Evolutionary conservation across 176 grass and related monocot genomes (phyloP).

Genomic region (Alloteropsis semialata): DNA sequence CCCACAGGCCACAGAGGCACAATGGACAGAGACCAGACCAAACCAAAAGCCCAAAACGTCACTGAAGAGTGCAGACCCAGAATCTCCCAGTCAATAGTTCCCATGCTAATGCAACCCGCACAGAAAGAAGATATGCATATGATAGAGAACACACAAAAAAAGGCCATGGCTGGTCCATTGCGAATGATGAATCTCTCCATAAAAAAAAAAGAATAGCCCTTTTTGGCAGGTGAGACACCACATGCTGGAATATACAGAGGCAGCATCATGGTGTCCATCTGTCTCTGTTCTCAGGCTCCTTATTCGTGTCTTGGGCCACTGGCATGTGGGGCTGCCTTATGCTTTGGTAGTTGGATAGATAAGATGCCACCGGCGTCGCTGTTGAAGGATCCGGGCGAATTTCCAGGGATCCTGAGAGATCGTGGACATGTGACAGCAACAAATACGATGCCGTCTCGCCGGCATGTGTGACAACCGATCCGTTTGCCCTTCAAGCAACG

Average conservation of each 20-base stretch:
- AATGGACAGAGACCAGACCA: neutral
- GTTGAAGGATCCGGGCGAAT: constrained; percentile 19
- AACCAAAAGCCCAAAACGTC: neutral
- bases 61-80: neutral
- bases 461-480: neutral
- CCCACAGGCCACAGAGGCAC: neutral
- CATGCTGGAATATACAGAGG: constrained; percentile 27
- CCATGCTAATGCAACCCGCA: no score
- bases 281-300: constrained; percentile 2
- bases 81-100: constrained; percentile 1
- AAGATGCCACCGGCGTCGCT: constrained; percentile 15
- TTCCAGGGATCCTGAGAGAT: constrained; percentile 19
- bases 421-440: constrained; percentile 28
- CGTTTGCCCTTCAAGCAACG: constrained; percentile 5
- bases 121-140: no score
- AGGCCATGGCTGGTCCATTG: neutral
- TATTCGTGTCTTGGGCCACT: neutral
- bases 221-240: neutral
- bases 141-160: neutral
- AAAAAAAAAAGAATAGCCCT: neutral
- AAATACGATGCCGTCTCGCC: constrained; percentile 1
- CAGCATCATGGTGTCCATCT: constrained; percentile 21
- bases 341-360: neutral
- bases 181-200: neutral
- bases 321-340: neutral